Percentiles rank a stretch among this genome's conserved stretches.
Conservation (phyloP, 2,329 filamentous ascomycete species). For the Hyphodiscus sp. region DNA sequence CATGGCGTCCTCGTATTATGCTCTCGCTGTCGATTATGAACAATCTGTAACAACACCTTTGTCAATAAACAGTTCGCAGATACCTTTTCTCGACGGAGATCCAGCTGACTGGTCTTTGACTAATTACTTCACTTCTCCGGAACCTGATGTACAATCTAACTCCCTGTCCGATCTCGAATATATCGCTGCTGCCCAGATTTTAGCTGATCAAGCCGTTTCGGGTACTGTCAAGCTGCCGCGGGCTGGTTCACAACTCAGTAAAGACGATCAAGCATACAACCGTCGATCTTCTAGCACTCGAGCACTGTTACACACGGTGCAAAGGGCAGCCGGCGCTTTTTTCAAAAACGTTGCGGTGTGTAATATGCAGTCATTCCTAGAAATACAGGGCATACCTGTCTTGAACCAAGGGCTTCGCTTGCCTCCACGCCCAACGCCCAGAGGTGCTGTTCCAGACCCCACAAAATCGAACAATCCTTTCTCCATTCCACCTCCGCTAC, state of each 20-base stretch:
- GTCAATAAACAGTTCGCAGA: slow-evolving; percentile 21
- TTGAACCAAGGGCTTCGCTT: slow-evolving; percentile 46
- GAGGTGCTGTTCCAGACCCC: slow-evolving; percentile 15
- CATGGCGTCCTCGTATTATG: slow-evolving; percentile 27
- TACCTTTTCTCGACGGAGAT: slow-evolving; percentile 27
- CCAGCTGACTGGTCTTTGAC: slow-evolving; percentile 37
- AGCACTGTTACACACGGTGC: slow-evolving; percentile 36
- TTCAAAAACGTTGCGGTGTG: slow-evolving; percentile 38
- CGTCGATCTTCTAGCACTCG: slow-evolving; percentile 20
- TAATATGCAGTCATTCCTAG: slow-evolving; percentile 44
- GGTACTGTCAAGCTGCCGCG: slow-evolving; percentile 34
- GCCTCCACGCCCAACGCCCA: slow-evolving; percentile 25
- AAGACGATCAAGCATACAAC: slow-evolving; percentile 3
- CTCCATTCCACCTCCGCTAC: slow-evolving; percentile 59
- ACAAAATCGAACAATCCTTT: slow-evolving; percentile 49
- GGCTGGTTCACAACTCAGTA: background rate
- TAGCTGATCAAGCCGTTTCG: slow-evolving; percentile 63
- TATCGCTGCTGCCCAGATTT: slow-evolving; percentile 61
- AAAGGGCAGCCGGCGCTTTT: slow-evolving; percentile 37
- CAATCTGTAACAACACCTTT: slow-evolving; percentile 21
- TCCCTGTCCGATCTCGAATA: slow-evolving; percentile 48
- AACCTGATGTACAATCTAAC: slow-evolving; percentile 35
- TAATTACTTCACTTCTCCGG: slow-evolving; percentile 53
- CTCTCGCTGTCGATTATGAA: slow-evolving; percentile 24
- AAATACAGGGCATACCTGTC: slow-evolving; percentile 51